Conservation (phyloP, 176 grass and related monocot genomes). For the Tuctoria greenei region DNA sequence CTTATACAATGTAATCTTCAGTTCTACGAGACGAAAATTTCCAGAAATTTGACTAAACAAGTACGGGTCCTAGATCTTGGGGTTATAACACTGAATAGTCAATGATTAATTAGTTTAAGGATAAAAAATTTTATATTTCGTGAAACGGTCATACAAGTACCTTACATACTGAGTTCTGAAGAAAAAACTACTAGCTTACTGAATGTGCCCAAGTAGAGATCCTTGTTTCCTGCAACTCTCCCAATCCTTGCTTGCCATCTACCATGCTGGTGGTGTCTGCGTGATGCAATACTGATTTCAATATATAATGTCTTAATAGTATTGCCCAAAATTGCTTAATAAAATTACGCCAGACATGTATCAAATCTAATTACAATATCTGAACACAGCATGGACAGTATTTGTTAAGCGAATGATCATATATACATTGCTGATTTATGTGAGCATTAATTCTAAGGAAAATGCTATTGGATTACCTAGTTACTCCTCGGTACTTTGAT, state of each 20-base stretch:
- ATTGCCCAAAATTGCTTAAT: background rate
- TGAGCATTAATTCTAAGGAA: background rate
- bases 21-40: conserved; percentile 53
- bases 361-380: background rate
- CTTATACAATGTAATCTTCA: conserved; percentile 52
- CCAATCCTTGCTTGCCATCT: conserved; percentile 87
- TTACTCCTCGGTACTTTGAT: conserved; percentile 68
- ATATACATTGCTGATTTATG: background rate
- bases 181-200: conserved; percentile 40
- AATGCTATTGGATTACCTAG: conserved; percentile 42
- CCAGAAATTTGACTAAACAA: conserved; percentile 53
- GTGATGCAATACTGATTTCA: conserved; percentile 5
- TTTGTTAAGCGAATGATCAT: background rate
- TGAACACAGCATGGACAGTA: background rate
- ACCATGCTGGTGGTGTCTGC: conserved; percentile 72
- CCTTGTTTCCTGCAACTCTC: conserved; percentile 75
- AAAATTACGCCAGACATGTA: background rate
- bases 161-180: background rate
- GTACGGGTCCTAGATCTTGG: conserved; percentile 43
- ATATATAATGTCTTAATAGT: background rate
- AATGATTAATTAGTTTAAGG: conserved; percentile 40
- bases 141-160: background rate
- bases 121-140: conserved; percentile 5
- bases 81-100: conserved; percentile 34
- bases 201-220: conserved; percentile 75